Evolutionary conservation across 2,329 filamentous ascomycete genomes (phyloP).

Genomic region (Alternaria hordeiaustralica): DNA sequence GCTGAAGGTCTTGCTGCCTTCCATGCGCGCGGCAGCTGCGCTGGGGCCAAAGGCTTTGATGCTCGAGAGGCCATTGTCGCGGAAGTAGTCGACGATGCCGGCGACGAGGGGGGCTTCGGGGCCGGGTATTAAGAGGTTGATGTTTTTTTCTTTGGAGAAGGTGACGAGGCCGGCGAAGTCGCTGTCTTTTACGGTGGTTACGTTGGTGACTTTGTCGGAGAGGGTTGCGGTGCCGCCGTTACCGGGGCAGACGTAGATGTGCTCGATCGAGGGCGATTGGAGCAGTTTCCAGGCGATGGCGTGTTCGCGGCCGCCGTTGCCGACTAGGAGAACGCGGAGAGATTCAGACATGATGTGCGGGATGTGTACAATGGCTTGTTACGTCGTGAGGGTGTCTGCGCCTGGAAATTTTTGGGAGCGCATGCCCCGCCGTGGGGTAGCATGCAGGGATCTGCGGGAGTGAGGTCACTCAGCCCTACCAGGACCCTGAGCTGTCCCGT

Average conservation of each 20-base stretch:
- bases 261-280: conserved; percentile 78
- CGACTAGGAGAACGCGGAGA: conserved; percentile 74
- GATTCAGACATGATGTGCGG: conserved; percentile 32
- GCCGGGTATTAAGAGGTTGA: conserved; percentile 87
- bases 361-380: not conserved
- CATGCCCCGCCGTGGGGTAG: conserved; percentile 30
- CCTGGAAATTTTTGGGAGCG: conserved; percentile 25
- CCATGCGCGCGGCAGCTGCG: conserved; percentile 83
- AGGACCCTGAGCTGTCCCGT: not conserved
- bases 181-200: conserved; percentile 70
- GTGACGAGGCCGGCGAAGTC: conserved; percentile 79
- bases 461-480: conserved; percentile 28
- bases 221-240: conserved; percentile 78
- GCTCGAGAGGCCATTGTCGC: conserved; percentile 53
- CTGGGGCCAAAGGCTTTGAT: conserved; percentile 88
- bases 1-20: conserved; percentile 95
- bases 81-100: conserved; percentile 83
- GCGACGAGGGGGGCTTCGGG: conserved; percentile 94
- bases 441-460: conserved; percentile 15
- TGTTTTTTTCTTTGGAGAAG: conserved; percentile 72
- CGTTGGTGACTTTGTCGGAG: conserved; percentile 65
- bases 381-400: conserved; percentile 1
- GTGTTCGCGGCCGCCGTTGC: conserved; percentile 94
- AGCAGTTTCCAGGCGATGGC: conserved; percentile 92
- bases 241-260: conserved; percentile 73